Conservation (phyloP, 2,329 filamentous ascomycete genomes). For the Fusarium humuli region DNA sequence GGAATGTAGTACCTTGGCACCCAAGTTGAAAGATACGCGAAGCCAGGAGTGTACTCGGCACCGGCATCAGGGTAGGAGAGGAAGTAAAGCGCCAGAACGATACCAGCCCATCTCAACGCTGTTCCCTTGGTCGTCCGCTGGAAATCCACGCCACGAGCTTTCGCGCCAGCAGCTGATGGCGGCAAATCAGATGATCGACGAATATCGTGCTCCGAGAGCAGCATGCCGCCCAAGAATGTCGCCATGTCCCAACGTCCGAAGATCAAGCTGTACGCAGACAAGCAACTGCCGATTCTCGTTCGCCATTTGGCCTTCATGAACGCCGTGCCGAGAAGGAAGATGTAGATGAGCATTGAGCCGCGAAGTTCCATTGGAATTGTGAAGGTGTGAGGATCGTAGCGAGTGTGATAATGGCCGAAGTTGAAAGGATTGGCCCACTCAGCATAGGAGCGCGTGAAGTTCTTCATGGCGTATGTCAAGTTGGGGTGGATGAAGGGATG, state of each 20-base stretch:
- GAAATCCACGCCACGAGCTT: conserved; percentile 9
- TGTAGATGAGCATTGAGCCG: conserved; percentile 56
- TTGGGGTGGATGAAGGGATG: conserved; percentile 56
- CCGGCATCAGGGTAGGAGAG: conserved; percentile 55
- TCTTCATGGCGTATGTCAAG: conserved; percentile 52
- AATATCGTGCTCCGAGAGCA: conserved; percentile 54
- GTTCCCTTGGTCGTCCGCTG: conserved; percentile 25
- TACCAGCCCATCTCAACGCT: conserved; percentile 45
- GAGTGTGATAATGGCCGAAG: conserved; percentile 54
- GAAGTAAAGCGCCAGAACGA: conserved; percentile 52
- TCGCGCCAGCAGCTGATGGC: conserved; percentile 26
- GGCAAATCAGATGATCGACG: conserved; percentile 37
- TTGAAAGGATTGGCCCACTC: conserved; percentile 58
- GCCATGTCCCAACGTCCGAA: conserved; percentile 57
- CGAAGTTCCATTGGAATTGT: conserved; percentile 58
- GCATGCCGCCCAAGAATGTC: conserved; percentile 53
- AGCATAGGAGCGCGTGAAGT: conserved; percentile 53
- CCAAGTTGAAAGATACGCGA: conserved; percentile 49
- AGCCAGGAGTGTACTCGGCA: conserved; percentile 55
- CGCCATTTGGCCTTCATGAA: conserved; percentile 53
- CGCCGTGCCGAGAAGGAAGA: conserved; percentile 55
- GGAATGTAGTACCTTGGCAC: conserved; percentile 54
- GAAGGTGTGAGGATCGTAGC: conserved; percentile 57
- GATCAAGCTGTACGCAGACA: conserved; percentile 51
- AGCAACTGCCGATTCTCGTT: conserved; percentile 44